Percentiles rank a stretch among this genome's conserved stretches.
These are phyloP conservation scores for Entelexis sorbosivorans DNA, from an alignment of 1,139 yeast species.

Conservation along the genomic window DNA sequence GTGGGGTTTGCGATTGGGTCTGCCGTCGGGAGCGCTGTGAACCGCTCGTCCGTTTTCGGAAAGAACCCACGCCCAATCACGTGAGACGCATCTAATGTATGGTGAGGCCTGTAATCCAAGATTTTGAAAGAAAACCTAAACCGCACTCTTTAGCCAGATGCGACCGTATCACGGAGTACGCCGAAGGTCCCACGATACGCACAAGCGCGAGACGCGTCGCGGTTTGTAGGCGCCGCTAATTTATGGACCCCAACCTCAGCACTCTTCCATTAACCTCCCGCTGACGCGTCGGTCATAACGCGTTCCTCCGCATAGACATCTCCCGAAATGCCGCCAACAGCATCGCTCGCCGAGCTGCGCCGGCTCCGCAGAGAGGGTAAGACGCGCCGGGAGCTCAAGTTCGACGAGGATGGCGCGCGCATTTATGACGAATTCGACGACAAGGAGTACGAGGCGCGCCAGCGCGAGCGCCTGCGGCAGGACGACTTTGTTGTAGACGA, in stretches of 20 bases:
- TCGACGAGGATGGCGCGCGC: slow-evolving; percentile 32
- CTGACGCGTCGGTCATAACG: not conserved
- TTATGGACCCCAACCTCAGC: not conserved
- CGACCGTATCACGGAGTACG: not conserved
- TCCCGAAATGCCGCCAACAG: not conserved
- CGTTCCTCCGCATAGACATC: not conserved
- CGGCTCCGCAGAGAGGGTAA: slow-evolving; percentile 23
- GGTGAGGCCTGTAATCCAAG: too few relatives aligned
- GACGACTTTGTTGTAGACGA: slow-evolving; percentile 95
- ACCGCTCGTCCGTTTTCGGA: not conserved
- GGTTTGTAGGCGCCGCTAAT: not conserved
- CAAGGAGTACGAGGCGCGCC: slow-evolving; percentile 60
- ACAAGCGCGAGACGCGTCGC: not conserved
- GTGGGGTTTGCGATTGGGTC: not conserved
- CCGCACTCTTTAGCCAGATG: not conserved
- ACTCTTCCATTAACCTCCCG: not conserved
- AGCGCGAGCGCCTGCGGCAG: slow-evolving; percentile 66
- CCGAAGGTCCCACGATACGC: not conserved
- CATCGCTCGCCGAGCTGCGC: slow-evolving; percentile 21
- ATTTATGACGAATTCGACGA: slow-evolving; percentile 87
- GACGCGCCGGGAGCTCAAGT: slow-evolving; percentile 22
- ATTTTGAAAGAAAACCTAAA: too few relatives aligned
- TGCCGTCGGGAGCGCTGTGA: not conserved
- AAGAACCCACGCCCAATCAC: not conserved
- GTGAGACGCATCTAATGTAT: too few relatives aligned